Base-by-base conservation (phyloP, 2,329 filamentous ascomycete species). In the Trichoderma sp. region DNA sequence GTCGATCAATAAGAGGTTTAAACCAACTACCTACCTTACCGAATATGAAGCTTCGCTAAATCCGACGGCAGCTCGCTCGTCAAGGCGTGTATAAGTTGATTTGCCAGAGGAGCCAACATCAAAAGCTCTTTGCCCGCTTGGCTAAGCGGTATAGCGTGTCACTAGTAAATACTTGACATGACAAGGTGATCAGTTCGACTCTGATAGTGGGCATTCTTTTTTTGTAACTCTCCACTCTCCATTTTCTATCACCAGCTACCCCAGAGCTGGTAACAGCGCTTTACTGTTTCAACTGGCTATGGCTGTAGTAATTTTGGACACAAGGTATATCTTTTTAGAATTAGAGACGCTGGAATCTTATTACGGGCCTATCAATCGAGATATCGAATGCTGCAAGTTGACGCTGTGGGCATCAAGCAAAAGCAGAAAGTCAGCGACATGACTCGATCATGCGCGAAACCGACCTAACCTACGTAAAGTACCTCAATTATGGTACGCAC, bases 61-160 rank as follows among this genome's bases (percentile, higher is more conserved):
- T 65, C 43, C 12, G 9, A 53, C 9, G 9, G 1, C 2, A 36
- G 34, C 34, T 36, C 0, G 21, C 2, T 18, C 11, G n/a, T 53
- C 4, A 14, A 47, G 6, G 6, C 4, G 1, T 51, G n/a, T 47
- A 60, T 69, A 56, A n/a, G 7, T 9, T 0, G 7, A 4, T 2
- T 43, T 43, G 39, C 2, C 12, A 0, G 1, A 28, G 6, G 0
- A 53, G 11, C n/a, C 7, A 3, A 8, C 6, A 18, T 2, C 53
- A 62, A 36, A 15, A 63, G 36, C 60, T 53, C 34, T 56, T 43
- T 26, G 71, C 71, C 71, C 67, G 61, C 67, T 73, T 73, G 71
- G 71, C 71, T 73, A 67, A 73, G 68, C 65, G 71, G 71, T 73
- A 73, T 67, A 73, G 71, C 71, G 71, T 73, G 71, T 73, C 68